Conservation (phyloP, 805 yeast species). For the Barnettozyma sucrosica region DNA sequence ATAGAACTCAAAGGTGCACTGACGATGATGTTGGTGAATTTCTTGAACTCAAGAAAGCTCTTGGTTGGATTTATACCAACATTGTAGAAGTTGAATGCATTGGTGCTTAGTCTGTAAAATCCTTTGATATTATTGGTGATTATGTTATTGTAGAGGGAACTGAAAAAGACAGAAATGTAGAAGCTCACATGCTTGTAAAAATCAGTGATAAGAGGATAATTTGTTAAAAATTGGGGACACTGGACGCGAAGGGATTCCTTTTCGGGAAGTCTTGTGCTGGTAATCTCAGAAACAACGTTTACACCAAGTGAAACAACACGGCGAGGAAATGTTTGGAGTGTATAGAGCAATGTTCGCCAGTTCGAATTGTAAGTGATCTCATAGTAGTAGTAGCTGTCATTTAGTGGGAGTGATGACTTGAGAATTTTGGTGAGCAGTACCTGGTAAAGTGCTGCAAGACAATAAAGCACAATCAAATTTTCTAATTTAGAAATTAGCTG, state of each 20-base stretch:
- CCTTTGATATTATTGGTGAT: conserved; percentile 16
- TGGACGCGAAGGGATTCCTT: conserved; percentile 8
- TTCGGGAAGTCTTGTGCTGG: conserved; percentile 11
- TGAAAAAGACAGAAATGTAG: conserved; percentile 9
- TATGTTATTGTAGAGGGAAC: conserved; percentile 17
- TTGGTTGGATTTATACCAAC: conserved; percentile 9
- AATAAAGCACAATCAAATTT: conserved; percentile 27
- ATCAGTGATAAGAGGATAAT: conserved; percentile 9
- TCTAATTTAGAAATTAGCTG: conserved; percentile 20
- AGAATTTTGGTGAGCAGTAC: conserved; percentile 31
- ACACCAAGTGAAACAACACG: conserved; percentile 16
- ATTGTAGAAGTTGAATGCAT: conserved; percentile 24
- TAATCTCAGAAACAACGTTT: conserved; percentile 25
- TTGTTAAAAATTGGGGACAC: conserved; percentile 4
- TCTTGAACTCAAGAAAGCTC: conserved; percentile 8
- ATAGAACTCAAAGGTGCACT: conserved; percentile 34
- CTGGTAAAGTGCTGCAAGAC: conserved; percentile 31
- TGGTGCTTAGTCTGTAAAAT: conserved; percentile 20
- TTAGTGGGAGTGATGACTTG: conserved; percentile 36
- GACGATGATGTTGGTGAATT: conserved; percentile 27
- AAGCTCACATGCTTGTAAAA: conserved; percentile 11
- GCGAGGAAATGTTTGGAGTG: conserved; percentile 35
- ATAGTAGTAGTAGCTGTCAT: conserved; percentile 43
- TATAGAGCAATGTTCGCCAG: conserved; percentile 29
- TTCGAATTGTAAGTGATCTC: conserved; percentile 32